Conservation (phyloP, 2,329 filamentous ascomycete species). For the Neonectria coccinea region DNA sequence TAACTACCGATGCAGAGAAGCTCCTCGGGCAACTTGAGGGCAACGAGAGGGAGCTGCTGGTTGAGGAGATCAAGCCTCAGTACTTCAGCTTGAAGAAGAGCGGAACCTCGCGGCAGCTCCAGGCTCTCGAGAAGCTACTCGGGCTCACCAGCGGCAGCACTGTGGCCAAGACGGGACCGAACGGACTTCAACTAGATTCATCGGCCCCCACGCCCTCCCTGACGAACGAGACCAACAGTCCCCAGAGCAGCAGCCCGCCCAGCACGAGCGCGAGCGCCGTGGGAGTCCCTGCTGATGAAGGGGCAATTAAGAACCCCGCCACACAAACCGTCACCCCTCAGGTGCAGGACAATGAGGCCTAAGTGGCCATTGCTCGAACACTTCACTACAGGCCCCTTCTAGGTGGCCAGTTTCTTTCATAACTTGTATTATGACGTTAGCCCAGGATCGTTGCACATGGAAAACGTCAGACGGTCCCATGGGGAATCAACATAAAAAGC, state of each 20-base stretch:
- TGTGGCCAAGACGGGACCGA: constrained; percentile 40
- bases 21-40: constrained; percentile 74
- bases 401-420: constrained; percentile 14
- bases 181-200: constrained; percentile 60
- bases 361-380: constrained; percentile 7
- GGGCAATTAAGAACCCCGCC: constrained; percentile 39
- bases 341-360: constrained; percentile 50
- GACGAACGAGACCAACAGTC: constrained; percentile 76
- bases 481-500: constrained; percentile 25
- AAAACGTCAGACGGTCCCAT: constrained; percentile 16
- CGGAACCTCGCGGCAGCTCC: constrained; percentile 71
- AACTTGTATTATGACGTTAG: constrained; percentile 37
- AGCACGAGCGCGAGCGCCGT: constrained; percentile 71
- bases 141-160: constrained; percentile 42
- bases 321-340: constrained; percentile 34
- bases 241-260: constrained; percentile 73
- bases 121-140: constrained; percentile 52
- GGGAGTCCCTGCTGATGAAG: constrained; percentile 51
- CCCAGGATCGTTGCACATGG: constrained; percentile 22
- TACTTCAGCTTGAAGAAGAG: constrained; percentile 72
- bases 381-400: constrained; percentile 6
- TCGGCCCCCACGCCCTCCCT: constrained; percentile 73
- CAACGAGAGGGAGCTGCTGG: constrained; percentile 68
- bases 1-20: constrained; percentile 73
- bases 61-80: constrained; percentile 72